Base-by-base conservation (phyloP, 495 filamentous ascomycete genomes). In the Aspergillus carlsbadensis region DNA sequence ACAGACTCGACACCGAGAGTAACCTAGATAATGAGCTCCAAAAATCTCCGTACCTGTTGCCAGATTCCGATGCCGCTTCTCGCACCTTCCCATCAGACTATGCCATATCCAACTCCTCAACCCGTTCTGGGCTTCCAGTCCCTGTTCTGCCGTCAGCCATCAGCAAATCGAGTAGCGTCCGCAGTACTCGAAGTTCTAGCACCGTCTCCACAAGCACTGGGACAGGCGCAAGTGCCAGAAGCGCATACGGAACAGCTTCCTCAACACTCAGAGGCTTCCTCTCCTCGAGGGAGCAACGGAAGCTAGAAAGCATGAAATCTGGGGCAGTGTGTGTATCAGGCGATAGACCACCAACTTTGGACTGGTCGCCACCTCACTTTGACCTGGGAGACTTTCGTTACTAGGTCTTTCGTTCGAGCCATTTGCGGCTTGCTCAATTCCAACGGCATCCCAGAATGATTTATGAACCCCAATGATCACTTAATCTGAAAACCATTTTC, bases 341-440 rank as follows among this genome's bases (percentile, higher is more conserved):
- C 29, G 71, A 75, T 33, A 65, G 67, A 20, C 69, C 75, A 8
- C 75, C 75, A 17, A 69, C 61, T 37, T 59, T 78, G 55, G 67
- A 76, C 58, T 78, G 75, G 75, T 52, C 69, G 26, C 75, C 75
- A 11, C 75, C 75, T 13, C 68, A 74, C 43, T 57, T 77, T 42
- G 71, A 77, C 48, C 54, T 77, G 49, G 65, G 62, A 35, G 65
- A 73, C 41, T 58, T 76, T 31, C 65, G 63, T n/a, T 73, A 70
- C 47, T 42, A 43, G 40, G 18, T 44, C 49, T 29, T 15, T 35
- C 52, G 0, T 34, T 10, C 29, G n/a, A n/a, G n/a, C n/a, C n/a
- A n/a, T n/a, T n/a, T n/a, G n/a, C n/a, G n/a, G n/a, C n/a, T n/a
- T n/a, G n/a, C n/a, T n/a, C n/a, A n/a, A 41, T 0, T 43, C 6